Evolutionary conservation across 164 flowering plant species (phyloP).

Genomic region (Cinnamomum chago): DNA sequence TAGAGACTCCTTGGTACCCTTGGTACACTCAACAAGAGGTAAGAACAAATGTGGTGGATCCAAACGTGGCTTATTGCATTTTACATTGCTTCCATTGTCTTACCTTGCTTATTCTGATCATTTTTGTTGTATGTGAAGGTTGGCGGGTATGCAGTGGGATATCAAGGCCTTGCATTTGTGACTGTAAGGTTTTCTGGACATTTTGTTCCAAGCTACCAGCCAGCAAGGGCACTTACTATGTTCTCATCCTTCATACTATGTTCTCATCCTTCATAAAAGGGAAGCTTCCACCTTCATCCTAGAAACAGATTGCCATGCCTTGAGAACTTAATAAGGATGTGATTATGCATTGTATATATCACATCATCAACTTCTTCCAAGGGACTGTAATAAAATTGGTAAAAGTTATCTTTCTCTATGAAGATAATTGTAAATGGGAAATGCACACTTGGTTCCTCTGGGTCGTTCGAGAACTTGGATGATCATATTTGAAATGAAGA

Average conservation of each 20-base stretch:
- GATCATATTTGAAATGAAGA: too few species aligned
- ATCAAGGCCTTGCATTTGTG: slow-evolving; percentile 30
- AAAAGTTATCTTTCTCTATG: too few species aligned
- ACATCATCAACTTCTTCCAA: too few species aligned
- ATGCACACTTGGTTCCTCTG: too few species aligned
- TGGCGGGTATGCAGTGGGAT: slow-evolving; percentile 35
- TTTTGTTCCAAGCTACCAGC: slow-evolving; percentile 35
- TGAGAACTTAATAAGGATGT: too few species aligned
- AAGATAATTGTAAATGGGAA: too few species aligned
- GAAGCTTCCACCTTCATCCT: slow-evolving; percentile 30
- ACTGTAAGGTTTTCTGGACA: slow-evolving; percentile 44
- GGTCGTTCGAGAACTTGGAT: too few species aligned
- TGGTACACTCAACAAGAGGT: slow-evolving; percentile 38
- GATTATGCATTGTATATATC: too few species aligned
- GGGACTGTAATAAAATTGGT: too few species aligned
- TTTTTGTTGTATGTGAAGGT: not conserved
- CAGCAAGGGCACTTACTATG: slow-evolving; percentile 24
- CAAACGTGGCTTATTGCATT: not conserved
- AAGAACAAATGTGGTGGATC: not conserved
- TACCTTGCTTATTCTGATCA: not conserved
- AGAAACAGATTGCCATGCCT: too few species aligned
- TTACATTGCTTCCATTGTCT: too few species aligned
- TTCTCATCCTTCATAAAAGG: slow-evolving; percentile 30
- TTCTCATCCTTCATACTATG: slow-evolving; percentile 27
- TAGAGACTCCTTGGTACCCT: slow-evolving; percentile 31